phyloP scores from a whole-genome alignment of 108 stramenopile species.

The Cyclotella cryptica region DNA sequence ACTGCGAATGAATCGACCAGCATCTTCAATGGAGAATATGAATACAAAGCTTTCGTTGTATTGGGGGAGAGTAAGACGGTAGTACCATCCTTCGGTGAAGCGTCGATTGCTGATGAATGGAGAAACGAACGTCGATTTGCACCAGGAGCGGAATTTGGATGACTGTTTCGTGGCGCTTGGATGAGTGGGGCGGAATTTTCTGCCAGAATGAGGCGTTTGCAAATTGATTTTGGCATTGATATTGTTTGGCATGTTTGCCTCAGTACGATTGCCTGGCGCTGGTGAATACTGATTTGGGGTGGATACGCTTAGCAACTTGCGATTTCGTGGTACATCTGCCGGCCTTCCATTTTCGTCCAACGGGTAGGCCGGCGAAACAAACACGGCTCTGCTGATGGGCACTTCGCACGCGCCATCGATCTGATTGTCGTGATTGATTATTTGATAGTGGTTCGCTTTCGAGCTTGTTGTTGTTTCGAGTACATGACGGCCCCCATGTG shows the following conservation, averaged over 20 bases:
- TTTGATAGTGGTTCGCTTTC: too few relatives aligned
- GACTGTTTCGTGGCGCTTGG: conserved; percentile 37
- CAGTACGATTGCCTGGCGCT: too few relatives aligned
- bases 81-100: conserved; percentile 93
- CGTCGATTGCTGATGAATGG: conserved; percentile 55
- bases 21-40: conserved; percentile 88
- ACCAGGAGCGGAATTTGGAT: conserved; percentile 8
- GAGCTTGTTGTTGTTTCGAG: too few relatives aligned
- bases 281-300: not conserved
- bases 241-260: not conserved
- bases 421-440: not conserved
- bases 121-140: not conserved
- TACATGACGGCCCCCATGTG: too few relatives aligned
- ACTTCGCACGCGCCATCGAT: not conserved
- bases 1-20: conserved; percentile 35
- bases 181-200: conserved; percentile 82
- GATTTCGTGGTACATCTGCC: conserved; percentile 12
- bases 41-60: conserved; percentile 79
- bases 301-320: not conserved
- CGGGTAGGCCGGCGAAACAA: conserved; percentile 14
- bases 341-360: conserved; percentile 37
- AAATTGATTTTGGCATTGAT: not conserved
- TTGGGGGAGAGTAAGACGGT: conserved; percentile 78
- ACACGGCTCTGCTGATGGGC: not conserved
- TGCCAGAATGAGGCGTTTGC: conserved; percentile 83